These are phyloP conservation scores for Avena atlantica DNA, from an alignment of 176 grass and related monocot genomes.

Conservation along the genomic window DNA sequence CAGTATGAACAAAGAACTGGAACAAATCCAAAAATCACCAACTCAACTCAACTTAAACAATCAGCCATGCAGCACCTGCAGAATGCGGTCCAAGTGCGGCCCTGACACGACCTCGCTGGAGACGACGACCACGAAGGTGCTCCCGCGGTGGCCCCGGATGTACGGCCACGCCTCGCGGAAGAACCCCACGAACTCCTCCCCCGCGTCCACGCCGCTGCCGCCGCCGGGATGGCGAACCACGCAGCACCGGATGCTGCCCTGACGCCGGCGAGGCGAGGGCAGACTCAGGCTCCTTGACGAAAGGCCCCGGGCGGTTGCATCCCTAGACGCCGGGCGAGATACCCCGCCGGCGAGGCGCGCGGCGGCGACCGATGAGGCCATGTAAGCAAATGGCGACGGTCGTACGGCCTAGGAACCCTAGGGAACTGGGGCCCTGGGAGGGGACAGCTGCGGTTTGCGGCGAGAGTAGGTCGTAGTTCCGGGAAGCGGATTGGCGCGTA, in stretches of 20 bases:
- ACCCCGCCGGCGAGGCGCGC: slow-evolving; percentile 33
- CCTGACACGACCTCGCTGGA: slow-evolving; percentile 80
- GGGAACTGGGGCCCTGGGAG: not conserved
- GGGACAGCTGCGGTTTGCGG: not conserved
- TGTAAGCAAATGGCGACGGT: not conserved
- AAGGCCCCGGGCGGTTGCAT: not conserved
- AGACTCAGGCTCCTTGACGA: not conserved
- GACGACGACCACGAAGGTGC: slow-evolving; percentile 84
- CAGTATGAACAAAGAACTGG: not conserved
- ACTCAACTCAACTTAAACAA: not conserved
- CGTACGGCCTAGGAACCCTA: slow-evolving; percentile 29
- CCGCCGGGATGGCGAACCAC: slow-evolving; percentile 12
- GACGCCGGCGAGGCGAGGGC: not conserved
- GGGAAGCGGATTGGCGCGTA: slow-evolving; percentile 21
- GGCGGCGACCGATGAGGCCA: slow-evolving; percentile 37
- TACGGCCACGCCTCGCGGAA: slow-evolving; percentile 92
- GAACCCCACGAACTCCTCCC: slow-evolving; percentile 75
- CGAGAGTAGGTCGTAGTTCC: not conserved
- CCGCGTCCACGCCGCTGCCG: not conserved
- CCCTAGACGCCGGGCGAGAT: not conserved
- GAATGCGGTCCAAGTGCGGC: slow-evolving; percentile 68
- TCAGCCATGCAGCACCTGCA: slow-evolving; percentile 58
- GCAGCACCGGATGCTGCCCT: slow-evolving; percentile 45
- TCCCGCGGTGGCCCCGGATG: slow-evolving; percentile 78
- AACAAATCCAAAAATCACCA: not conserved